Percentiles rank a stretch among this genome's conserved stretches.
Conservation (phyloP, 2,329 filamentous ascomycete genomes). For the Cladosporium halotolerans region DNA sequence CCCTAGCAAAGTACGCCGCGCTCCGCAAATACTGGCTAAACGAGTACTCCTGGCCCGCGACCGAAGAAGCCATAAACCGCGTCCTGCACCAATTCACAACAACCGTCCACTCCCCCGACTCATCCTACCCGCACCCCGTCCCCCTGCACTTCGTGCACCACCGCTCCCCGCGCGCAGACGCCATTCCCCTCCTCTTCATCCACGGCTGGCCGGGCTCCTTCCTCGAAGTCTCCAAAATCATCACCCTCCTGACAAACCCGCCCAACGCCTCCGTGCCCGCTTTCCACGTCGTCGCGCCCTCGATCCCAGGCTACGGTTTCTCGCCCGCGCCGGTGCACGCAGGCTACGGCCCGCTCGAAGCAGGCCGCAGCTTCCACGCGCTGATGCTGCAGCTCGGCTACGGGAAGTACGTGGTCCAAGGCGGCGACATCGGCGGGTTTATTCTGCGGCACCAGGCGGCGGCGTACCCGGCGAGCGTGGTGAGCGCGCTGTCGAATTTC, state of each 20-base stretch:
- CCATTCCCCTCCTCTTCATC: conserved; percentile 57
- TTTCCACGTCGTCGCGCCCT: conserved; percentile 62
- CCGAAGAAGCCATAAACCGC: conserved; percentile 54
- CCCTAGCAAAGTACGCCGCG: background rate
- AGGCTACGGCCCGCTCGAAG: conserved; percentile 53
- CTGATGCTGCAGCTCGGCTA: conserved; percentile 66
- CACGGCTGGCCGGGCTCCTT: conserved; percentile 62
- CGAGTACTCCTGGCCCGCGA: conserved; percentile 57
- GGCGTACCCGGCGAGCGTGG: background rate
- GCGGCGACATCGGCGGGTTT: conserved; percentile 46
- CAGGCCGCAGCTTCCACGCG: conserved; percentile 54
- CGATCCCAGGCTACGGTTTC: conserved; percentile 54
- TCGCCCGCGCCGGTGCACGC: conserved; percentile 37
- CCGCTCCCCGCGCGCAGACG: conserved; percentile 46
- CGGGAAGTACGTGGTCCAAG: conserved; percentile 51
- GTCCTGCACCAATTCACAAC: conserved; percentile 56
- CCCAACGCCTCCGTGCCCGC: conserved; percentile 34
- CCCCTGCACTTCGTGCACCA: conserved; percentile 59
- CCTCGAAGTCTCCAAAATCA: conserved; percentile 52
- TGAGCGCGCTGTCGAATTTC: background rate
- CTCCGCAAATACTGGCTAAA: conserved; percentile 51
- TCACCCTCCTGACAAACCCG: conserved; percentile 51
- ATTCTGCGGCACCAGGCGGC: background rate
- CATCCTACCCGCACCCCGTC: conserved; percentile 16
- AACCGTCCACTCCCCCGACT: conserved; percentile 32